Evolutionary conservation across 192 early-diverging fungal genomes (phyloP), one percentile per base, ranked within the genome.

Genomic region (Podila epigama): DNA sequence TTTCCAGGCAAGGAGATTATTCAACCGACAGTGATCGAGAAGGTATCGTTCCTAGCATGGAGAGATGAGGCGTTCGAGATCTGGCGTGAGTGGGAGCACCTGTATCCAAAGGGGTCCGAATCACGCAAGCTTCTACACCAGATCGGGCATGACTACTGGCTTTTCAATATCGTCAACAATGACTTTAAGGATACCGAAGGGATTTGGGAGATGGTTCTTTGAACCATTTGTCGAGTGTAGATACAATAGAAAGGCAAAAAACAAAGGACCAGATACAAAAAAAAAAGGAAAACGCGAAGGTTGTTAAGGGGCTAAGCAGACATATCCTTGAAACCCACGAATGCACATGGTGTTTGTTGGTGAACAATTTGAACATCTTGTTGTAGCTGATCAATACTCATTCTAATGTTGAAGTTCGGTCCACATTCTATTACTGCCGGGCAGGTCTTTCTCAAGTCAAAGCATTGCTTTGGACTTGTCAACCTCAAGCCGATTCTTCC

Each of bases 401-500:
- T n/a, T n/a, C n/a, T 10, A 48, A 50, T 50, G 27, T 67, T 58
- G 33, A 44, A 28, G 11, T 97, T 97, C 84, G 96, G 95, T 13
- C 92, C 91, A 33, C 84, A 89, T 61, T 58, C 66, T 22, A 92
- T 97, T 51, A 62, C 80, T 7, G 83, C 86, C n/a, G 79, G 81
- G 22, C 90, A 98, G 68, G 82, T 92, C 42, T 98, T 98, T 79
- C 82, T 89, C 57, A 83, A 81, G 58, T 86, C 93, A 9, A 81
- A 85, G 56, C 79, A 90, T n/a, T 85, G 85, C 28, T 85, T 92
- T 34, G 96, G 91, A 0, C 71, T 98, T 12, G 96, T 97, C 55
- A 97, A 97, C 72, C 85, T 95, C n/a, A 97, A 97, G 75, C 96
- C 97, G 16, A 88, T 95, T 44, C 86, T 88, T 0, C 92, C 92